Evolutionary conservation across 768 basidiomycete species (phyloP), one percentile per base, ranked within the genome.

Genomic region (Antrodiella citrinella): DNA sequence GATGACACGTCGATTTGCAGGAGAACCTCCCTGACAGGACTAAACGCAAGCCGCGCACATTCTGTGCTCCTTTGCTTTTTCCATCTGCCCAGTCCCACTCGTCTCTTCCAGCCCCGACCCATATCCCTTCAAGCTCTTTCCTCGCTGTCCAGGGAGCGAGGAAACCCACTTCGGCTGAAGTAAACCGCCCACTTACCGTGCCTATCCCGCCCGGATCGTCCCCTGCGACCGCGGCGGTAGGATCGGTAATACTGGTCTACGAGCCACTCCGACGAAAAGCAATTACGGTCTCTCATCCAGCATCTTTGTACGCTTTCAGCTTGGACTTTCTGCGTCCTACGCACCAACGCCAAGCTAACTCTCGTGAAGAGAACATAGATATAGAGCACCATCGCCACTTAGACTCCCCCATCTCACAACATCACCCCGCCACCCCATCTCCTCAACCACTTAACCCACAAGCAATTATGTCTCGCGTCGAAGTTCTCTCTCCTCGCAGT

Each of bases 21-120:
- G 86, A 62, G 84, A 88, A 81, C 87, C 86, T 69, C 85, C 86
- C 70, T 87, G 73, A 84, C 77, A 78, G 59, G 65, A 59, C 64
- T 53, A 50, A 54, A 39, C 23, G 35, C 45, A 39, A n/a, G n/a
- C 50, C 44, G 42, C 41, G 20, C 51, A 23, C 48, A 45, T 39
- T 20, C 26, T 39, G 45, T 38, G 44, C 45, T 30, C 41, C 46
- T 49, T 44, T 46, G 23, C 51, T 44, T 47, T 50, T 44, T 45
- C 52, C 51, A 11, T 41, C 50, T 35, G 25, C 13, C 24, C 35
- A 26, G 52, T 52, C 48, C 43, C 50, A 40, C 48, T 43, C 21
- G 50, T 38, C 48, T 22, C 45, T 22, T 35, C 30, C 7, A 35
- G 15, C 30, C 30, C 30, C 30, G 44, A 48, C n/a, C n/a, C 54